Conservation (phyloP, 1,284 basidiomycete species). For the Fistulinella staudtii region DNA sequence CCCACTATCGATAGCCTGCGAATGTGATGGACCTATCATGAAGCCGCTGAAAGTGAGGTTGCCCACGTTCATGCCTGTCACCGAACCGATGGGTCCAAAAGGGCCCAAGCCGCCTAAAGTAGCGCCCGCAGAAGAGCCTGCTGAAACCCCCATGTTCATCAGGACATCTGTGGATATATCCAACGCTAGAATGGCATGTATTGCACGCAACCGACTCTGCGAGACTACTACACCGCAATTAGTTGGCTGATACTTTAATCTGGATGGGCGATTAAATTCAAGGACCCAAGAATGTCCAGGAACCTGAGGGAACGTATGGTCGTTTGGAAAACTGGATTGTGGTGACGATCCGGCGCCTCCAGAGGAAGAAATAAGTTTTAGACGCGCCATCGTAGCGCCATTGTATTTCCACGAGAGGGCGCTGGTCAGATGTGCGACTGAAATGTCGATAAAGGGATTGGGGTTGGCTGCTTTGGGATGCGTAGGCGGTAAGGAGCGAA, state of each 20-base stretch:
- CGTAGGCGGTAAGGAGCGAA: slow-evolving; percentile 36
- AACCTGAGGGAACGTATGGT: slow-evolving; percentile 19
- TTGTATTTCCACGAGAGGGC: slow-evolving; percentile 39
- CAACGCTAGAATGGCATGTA: slow-evolving; percentile 22
- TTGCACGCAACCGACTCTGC: slow-evolving; percentile 63
- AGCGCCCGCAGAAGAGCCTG: slow-evolving; percentile 9
- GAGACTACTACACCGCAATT: slow-evolving; percentile 61
- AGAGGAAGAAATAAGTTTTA: slow-evolving; percentile 44
- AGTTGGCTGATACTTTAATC: slow-evolving; percentile 35
- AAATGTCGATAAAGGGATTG: slow-evolving; percentile 42
- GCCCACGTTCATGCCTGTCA: slow-evolving; percentile 35
- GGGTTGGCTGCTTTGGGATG: slow-evolving; percentile 10
- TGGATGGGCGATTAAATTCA: slow-evolving; percentile 55
- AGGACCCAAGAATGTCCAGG: slow-evolving; percentile 56
- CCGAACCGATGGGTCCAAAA: slow-evolving; percentile 25
- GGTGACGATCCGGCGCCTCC: slow-evolving; percentile 11
- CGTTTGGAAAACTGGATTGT: slow-evolving; percentile 19
- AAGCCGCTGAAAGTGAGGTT: slow-evolving; percentile 46
- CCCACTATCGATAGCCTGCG: slow-evolving; percentile 16
- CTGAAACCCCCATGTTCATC: slow-evolving; percentile 22
- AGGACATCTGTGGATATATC: slow-evolving; percentile 25
- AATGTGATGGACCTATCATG: slow-evolving; percentile 22
- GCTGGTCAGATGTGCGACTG: slow-evolving; percentile 45
- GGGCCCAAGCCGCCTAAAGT: slow-evolving; percentile 22
- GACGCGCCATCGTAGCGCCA: slow-evolving; percentile 55